Percentiles rank a stretch among this genome's conserved stretches.
phyloP scores from a whole-genome alignment of 2,329 filamentous ascomycete genomes.

The Penicillium sp. region DNA sequence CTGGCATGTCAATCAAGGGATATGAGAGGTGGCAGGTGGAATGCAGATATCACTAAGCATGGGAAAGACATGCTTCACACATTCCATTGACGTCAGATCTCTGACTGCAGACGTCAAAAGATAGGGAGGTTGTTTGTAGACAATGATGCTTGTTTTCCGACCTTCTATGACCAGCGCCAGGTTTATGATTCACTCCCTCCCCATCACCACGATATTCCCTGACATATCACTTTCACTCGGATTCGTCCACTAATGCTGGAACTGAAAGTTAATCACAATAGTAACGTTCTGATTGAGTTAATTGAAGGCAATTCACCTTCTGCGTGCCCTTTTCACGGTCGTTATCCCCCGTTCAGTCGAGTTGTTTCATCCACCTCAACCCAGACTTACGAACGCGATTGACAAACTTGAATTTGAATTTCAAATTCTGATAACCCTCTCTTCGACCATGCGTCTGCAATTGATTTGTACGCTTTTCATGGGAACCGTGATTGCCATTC shows the following conservation, averaged over 20 bases:
- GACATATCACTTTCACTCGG: background rate
- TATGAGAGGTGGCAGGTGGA: background rate
- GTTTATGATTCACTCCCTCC: background rate
- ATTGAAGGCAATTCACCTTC: too few relatives aligned
- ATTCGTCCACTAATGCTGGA: background rate
- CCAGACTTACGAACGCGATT: too few relatives aligned
- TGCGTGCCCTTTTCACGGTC: too few relatives aligned
- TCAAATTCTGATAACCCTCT: background rate
- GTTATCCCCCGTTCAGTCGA: too few relatives aligned
- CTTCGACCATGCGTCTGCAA: slow-evolving; percentile 9
- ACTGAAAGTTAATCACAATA: background rate
- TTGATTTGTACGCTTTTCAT: slow-evolving; percentile 5
- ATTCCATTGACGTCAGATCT: too few relatives aligned
- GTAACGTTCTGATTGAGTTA: too few relatives aligned
- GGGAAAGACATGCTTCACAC: too few relatives aligned
- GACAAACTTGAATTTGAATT: background rate
- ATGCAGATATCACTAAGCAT: background rate
- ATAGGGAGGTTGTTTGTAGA: background rate
- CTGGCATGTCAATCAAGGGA: background rate
- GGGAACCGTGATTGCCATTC: slow-evolving; percentile 6
- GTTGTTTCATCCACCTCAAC: too few relatives aligned
- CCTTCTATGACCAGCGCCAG: too few relatives aligned
- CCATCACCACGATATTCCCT: background rate
- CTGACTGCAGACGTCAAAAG: background rate
- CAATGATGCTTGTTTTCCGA: background rate